A percentile compares a stretch with the other conserved stretches of the same genome.
phyloP scores from a whole-genome alignment of 805 yeast genomes.

The Saccharomyces paradoxus region DNA sequence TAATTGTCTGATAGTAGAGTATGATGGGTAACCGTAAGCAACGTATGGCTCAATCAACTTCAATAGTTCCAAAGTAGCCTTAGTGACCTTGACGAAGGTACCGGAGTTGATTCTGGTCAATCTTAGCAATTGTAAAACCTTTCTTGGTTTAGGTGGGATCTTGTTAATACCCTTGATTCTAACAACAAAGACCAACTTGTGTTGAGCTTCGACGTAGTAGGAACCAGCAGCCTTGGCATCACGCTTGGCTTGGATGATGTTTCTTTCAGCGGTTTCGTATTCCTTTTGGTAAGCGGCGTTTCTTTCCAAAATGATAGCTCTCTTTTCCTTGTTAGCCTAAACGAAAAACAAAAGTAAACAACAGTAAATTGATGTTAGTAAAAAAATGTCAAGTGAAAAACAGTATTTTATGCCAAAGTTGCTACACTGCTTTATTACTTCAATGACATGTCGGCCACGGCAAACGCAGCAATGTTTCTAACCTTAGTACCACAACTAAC shows the following conservation, averaged over 20 bases:
- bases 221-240: constrained; percentile 91
- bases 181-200: constrained; percentile 88
- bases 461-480: neutral
- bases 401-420: neutral
- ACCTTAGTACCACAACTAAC: neutral
- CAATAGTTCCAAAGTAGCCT: constrained; percentile 88
- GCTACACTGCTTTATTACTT: neutral
- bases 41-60: constrained; percentile 93
- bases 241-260: constrained; percentile 79
- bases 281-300: constrained; percentile 95
- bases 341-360: neutral
- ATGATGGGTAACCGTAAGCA: constrained; percentile 95
- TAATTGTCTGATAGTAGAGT: constrained; percentile 85
- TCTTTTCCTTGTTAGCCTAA: constrained; percentile 44
- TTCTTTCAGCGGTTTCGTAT: constrained; percentile 88
- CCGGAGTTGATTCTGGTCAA: constrained; percentile 90
- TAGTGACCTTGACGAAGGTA: constrained; percentile 90
- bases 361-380: constrained; percentile 7
- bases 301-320: constrained; percentile 80
- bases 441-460: neutral
- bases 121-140: constrained; percentile 90
- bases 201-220: constrained; percentile 91
- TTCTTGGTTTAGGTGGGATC: constrained; percentile 98
- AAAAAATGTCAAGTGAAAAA: neutral
- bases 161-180: constrained; percentile 99